Percentiles rank a stretch among this genome's conserved stretches.
Conservation (phyloP, 2,329 filamentous ascomycete genomes). For the Cadophora sp. region DNA sequence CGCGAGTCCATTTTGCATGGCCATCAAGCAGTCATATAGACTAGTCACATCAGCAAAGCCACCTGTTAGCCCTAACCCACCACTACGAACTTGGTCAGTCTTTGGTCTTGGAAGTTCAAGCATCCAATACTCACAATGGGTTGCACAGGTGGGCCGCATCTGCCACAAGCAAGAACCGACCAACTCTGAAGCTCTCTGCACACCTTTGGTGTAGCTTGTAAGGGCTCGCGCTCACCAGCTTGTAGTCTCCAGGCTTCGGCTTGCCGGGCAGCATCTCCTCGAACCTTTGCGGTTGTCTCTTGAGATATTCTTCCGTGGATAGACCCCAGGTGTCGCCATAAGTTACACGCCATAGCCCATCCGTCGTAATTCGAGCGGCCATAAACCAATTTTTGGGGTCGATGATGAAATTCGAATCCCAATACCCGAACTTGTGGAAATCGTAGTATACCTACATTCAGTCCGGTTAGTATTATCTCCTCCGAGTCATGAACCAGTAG, state of each 20-base stretch:
- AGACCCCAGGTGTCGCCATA: slow-evolving; percentile 65
- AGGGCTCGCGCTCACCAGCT: slow-evolving; percentile 57
- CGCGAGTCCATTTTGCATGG: slow-evolving; percentile 47
- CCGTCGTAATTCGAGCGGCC: slow-evolving; percentile 63
- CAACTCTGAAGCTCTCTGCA: slow-evolving; percentile 53
- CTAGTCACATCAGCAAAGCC: slow-evolving; percentile 68
- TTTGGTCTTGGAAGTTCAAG: not conserved
- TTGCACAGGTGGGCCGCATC: slow-evolving; percentile 59
- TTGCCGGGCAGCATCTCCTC: slow-evolving; percentile 64
- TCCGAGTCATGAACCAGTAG: not conserved
- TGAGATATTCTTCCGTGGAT: slow-evolving; percentile 58
- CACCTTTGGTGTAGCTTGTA: slow-evolving; percentile 58
- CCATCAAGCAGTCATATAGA: slow-evolving; percentile 63
- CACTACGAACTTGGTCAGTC: slow-evolving; percentile 41
- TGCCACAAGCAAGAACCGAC: slow-evolving; percentile 53
- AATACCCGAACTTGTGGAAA: slow-evolving; percentile 59
- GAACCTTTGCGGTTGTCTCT: slow-evolving; percentile 61
- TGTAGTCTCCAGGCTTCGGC: slow-evolving; percentile 64
- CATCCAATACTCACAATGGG: slow-evolving; percentile 51
- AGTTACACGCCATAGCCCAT: slow-evolving; percentile 69
- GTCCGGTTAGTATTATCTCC: not conserved
- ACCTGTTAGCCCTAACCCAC: slow-evolving; percentile 67
- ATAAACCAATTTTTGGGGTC: slow-evolving; percentile 68
- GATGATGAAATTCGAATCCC: slow-evolving; percentile 66
- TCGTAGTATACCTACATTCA: slow-evolving; percentile 65